Evolutionary conservation across 331 rosid genomes (phyloP), one percentile per base, ranked within the genome.

Genomic region (Pyracantha coccinea): DNA sequence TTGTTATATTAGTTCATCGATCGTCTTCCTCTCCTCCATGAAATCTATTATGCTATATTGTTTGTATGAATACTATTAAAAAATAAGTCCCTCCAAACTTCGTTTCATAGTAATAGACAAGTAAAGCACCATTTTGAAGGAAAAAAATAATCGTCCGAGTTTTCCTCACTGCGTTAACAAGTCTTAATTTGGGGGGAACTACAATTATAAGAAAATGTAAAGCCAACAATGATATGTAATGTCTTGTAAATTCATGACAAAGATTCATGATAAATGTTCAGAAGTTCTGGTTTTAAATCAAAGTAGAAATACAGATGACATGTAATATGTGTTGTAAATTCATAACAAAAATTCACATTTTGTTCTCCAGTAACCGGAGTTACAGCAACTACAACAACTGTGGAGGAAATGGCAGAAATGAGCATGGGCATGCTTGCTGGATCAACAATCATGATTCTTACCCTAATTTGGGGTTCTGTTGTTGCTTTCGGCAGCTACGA

Each of bases 401-500:
- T 54, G 53, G 68, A 68, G 63, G 57, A 45, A 64, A 7, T 59
- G 41, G 76, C 79, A 35, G 45, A 29, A 52, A 83, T 79, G 73
- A 71, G 38, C 53, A 83, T 83, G 76, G 72, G 71, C 62, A 61
- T 79, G 53, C 72, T 83, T 15, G 75, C 81, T 24, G 87, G 87
- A 45, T 79, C 81, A 23, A 45, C 84, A 41, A 83, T 79, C 58
- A 72, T 76, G 73, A 25, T 59, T 54, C 87, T 83, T 29, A 79
- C 82, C 17, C 47, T 83, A 24, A 41, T 73, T 8, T 83, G 87
- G 84, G 87, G 79, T 3, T 79, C 75, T 28, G 77, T 79, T 63
- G 53, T 79, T 73, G 71, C 77, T 72, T 76, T 83, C 25, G 87
- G 84, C 35, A 73, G 79, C 79, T 54, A 28, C 59, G 84, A 83